Conservation (phyloP, 2,329 filamentous ascomycete species). For the Fusarium sp. region DNA sequence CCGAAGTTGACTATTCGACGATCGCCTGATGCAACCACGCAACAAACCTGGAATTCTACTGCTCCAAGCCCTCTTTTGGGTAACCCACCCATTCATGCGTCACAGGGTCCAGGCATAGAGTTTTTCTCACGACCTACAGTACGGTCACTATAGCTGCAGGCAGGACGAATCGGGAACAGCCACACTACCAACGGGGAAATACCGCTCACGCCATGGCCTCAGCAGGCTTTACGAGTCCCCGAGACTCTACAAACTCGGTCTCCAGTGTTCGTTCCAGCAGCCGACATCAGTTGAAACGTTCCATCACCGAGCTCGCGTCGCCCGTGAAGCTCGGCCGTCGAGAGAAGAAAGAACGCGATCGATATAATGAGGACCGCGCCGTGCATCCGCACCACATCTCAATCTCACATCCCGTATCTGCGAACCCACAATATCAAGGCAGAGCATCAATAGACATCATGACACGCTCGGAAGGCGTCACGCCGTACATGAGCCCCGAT, state of each 20-base stretch:
- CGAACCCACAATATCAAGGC: slow-evolving; percentile 45
- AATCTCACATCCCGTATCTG: slow-evolving; percentile 31
- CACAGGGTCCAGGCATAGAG: slow-evolving; percentile 26
- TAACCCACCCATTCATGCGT: slow-evolving; percentile 28
- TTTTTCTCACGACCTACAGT: background rate
- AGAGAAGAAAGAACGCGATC: slow-evolving; percentile 44
- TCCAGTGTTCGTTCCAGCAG: slow-evolving; percentile 43
- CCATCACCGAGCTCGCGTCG: slow-evolving; percentile 64
- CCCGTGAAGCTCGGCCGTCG: slow-evolving; percentile 55
- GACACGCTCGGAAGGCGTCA: slow-evolving; percentile 57
- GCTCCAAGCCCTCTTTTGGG: slow-evolving; percentile 23
- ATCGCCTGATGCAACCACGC: slow-evolving; percentile 37
- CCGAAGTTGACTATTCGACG: slow-evolving; percentile 24
- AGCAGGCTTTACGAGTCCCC: slow-evolving; percentile 40
- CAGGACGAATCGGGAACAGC: slow-evolving; percentile 27
- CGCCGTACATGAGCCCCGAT: slow-evolving; percentile 56
- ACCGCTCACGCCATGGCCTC: slow-evolving; percentile 37
- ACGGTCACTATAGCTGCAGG: background rate
- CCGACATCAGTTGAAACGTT: slow-evolving; percentile 66
- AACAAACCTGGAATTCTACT: slow-evolving; percentile 27
- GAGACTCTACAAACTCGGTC: slow-evolving; percentile 39
- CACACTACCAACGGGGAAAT: slow-evolving; percentile 7
- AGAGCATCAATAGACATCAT: slow-evolving; percentile 58
- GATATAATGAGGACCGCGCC: slow-evolving; percentile 46
- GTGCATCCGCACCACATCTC: slow-evolving; percentile 31